These are phyloP conservation scores for Dipteronia sinensis DNA, from an alignment of 345 rosid species.

Conservation along the genomic window DNA sequence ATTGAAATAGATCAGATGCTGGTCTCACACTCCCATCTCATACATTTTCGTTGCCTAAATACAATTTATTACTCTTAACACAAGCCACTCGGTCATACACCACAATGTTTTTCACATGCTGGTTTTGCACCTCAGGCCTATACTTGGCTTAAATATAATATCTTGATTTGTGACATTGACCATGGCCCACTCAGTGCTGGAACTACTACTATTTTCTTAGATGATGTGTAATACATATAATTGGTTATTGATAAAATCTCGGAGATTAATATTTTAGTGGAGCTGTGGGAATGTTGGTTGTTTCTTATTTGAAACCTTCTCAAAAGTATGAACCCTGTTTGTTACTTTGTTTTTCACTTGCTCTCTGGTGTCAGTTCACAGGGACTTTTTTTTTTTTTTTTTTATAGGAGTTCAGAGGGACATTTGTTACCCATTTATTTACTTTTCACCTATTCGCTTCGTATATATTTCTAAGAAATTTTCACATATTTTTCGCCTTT, in stretches of 20 bases:
- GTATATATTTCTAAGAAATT: neutral
- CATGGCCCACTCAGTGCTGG: neutral
- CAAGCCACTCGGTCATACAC: neutral
- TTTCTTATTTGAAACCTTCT: neutral
- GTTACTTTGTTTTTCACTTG: neutral
- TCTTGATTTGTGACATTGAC: neutral
- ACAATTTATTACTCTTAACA: neutral
- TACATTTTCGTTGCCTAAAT: neutral
- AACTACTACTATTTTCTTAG: neutral
- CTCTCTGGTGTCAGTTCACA: neutral
- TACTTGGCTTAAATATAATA: neutral
- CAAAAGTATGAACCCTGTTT: too few relatives aligned
- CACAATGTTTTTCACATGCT: neutral
- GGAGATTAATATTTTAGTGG: neutral
- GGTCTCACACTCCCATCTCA: neutral
- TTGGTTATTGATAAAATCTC: neutral
- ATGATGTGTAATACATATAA: neutral
- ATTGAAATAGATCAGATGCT: neutral
- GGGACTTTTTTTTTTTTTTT: too few relatives aligned
- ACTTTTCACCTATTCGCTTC: neutral
- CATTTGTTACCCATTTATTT: conserved; percentile 3
- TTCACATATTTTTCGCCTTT: neutral
- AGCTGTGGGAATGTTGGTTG: neutral
- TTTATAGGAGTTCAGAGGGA: neutral
- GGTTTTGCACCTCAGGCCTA: neutral